Evolutionary conservation across 768 basidiomycete genomes (phyloP).

Genomic region (Tricholoma bakamatsutake): DNA sequence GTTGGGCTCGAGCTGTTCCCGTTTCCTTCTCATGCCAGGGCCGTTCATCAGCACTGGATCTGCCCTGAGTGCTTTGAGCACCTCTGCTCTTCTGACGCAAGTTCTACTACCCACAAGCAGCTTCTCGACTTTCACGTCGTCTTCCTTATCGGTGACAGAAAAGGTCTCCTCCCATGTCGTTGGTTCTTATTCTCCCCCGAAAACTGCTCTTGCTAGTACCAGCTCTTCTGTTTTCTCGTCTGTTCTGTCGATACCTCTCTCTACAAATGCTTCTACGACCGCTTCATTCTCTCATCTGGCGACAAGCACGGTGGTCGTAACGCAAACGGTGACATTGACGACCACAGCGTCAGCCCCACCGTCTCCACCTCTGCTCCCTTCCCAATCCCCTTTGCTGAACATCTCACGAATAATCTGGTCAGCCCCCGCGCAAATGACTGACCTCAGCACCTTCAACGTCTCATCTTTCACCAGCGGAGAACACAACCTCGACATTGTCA

Average conservation of each 20-base stretch:
- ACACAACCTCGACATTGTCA: slow-evolving; percentile 51
- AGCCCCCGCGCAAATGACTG: slow-evolving; percentile 45
- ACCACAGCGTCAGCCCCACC: slow-evolving; percentile 15
- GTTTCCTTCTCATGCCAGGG: not conserved
- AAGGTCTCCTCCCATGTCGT: not conserved
- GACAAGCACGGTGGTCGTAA: slow-evolving; percentile 10
- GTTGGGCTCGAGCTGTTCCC: not conserved
- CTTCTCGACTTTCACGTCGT: not conserved
- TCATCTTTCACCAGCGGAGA: slow-evolving; percentile 48
- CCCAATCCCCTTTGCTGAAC: slow-evolving; percentile 5
- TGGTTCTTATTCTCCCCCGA: not conserved
- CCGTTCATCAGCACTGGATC: not conserved
- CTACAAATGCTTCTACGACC: not conserved
- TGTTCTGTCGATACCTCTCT: not conserved
- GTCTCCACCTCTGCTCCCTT: slow-evolving; percentile 5
- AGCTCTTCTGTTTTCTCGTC: not conserved
- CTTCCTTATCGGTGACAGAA: not conserved
- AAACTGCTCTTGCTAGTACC: not conserved
- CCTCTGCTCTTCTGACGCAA: not conserved
- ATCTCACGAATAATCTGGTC: slow-evolving; percentile 37
- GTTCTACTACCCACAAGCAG: not conserved
- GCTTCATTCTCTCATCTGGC: not conserved
- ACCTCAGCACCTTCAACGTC: slow-evolving; percentile 56
- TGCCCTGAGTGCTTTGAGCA: not conserved
- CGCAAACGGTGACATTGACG: slow-evolving; percentile 17